Percentiles rank a stretch among this genome's conserved stretches.
Evolutionary conservation across 805 yeast genomes (phyloP).

Genomic region (Zygosaccharomyces gambellarensis): DNA sequence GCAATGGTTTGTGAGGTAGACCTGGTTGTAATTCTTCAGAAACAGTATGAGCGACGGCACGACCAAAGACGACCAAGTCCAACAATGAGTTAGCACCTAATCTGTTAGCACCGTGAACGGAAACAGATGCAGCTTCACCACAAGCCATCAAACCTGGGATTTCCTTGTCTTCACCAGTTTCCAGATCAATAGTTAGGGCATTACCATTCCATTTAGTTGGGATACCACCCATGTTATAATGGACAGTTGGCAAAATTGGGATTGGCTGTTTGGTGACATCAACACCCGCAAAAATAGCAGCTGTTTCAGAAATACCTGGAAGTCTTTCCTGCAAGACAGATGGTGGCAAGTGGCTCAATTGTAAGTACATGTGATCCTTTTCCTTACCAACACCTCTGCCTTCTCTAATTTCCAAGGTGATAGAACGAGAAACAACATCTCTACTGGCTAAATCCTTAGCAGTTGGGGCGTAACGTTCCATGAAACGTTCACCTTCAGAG

Average conservation of each 20-base stretch:
- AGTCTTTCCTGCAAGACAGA: slow-evolving; percentile 88
- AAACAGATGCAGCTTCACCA: slow-evolving; percentile 99
- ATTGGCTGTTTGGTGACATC: slow-evolving; percentile 99
- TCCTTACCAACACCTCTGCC: slow-evolving; percentile 98
- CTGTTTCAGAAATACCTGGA: slow-evolving; percentile 99
- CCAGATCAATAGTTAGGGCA: slow-evolving; percentile 73
- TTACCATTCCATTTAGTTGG: slow-evolving; percentile 98
- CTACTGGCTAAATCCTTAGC: slow-evolving; percentile 98
- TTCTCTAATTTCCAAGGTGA: slow-evolving; percentile 96
- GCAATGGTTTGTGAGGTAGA: slow-evolving; percentile 73
- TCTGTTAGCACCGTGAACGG: slow-evolving; percentile 99
- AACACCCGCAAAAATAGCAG: slow-evolving; percentile 97
- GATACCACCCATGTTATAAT: slow-evolving; percentile 99
- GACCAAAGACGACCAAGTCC: slow-evolving; percentile 95
- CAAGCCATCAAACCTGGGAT: slow-evolving; percentile 94
- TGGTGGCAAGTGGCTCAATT: slow-evolving; percentile 90
- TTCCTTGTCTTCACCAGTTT: slow-evolving; percentile 79
- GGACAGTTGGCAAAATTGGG: slow-evolving; percentile 97
- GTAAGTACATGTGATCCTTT: slow-evolving; percentile 93
- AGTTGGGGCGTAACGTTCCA: slow-evolving; percentile 99
- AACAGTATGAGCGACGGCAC: slow-evolving; percentile 94
- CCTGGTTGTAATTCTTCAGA: slow-evolving; percentile 83
- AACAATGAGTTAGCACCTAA: slow-evolving; percentile 96
- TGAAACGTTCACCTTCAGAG: slow-evolving; percentile 97
- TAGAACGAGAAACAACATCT: slow-evolving; percentile 97